Conservation (phyloP, 768 basidiomycete species). For the Termitomyces heimii region DNA sequence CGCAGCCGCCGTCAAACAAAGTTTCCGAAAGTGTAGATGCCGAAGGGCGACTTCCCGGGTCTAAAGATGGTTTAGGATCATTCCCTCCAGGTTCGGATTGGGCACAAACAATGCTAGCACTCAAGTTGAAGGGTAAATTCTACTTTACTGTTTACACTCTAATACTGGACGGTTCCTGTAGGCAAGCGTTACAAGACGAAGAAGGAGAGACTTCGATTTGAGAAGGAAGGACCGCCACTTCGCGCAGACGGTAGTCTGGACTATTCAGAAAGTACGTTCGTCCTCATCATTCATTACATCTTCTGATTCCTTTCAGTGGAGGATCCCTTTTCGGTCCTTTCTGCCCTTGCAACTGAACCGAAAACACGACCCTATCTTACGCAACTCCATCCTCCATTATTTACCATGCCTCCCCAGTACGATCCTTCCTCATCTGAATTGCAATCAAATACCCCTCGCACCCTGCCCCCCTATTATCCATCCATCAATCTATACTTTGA, state of each 20-base stretch:
- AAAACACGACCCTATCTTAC: slow-evolving; percentile 48
- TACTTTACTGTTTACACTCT: not conserved
- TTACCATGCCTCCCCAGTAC: slow-evolving; percentile 13
- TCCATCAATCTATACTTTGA: slow-evolving; percentile 13
- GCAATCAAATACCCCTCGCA: slow-evolving; percentile 21
- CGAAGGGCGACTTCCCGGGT: slow-evolving; percentile 71
- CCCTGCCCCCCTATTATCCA: slow-evolving; percentile 10
- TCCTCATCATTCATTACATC: not conserved
- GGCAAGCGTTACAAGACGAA: slow-evolving; percentile 79
- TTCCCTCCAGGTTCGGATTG: slow-evolving; percentile 68
- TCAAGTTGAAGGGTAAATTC: slow-evolving; percentile 66
- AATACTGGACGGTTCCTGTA: slow-evolving; percentile 16
- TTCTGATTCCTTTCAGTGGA: slow-evolving; percentile 46
- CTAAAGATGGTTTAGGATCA: slow-evolving; percentile 66
- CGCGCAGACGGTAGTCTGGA: slow-evolving; percentile 75
- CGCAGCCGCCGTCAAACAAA: slow-evolving; percentile 13
- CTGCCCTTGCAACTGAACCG: slow-evolving; percentile 54
- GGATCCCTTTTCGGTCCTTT: slow-evolving; percentile 69
- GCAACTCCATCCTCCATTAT: slow-evolving; percentile 46
- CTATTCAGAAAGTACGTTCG: slow-evolving; percentile 56
- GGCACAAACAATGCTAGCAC: slow-evolving; percentile 65
- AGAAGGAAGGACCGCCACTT: slow-evolving; percentile 68
- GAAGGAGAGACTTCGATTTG: slow-evolving; percentile 73
- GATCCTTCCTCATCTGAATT: slow-evolving; percentile 17
- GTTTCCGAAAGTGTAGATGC: slow-evolving; percentile 50